Conservation (phyloP, 78 protist genomes). For the Paratrimastix pyriformis region DNA sequence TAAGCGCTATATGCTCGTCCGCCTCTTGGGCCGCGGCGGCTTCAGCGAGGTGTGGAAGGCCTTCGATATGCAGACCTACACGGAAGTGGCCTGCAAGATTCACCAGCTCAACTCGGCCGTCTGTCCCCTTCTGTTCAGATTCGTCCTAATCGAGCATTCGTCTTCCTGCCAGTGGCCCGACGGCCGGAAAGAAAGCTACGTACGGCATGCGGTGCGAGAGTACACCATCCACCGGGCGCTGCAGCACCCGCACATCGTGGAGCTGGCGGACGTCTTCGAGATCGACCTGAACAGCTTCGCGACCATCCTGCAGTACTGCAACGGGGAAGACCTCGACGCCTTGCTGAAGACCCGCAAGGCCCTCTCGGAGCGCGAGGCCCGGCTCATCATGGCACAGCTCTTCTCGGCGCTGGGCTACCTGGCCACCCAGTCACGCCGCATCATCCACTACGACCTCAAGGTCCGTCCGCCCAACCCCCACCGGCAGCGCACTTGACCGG, state of each 20-base stretch:
- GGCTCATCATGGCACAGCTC: constrained; percentile 42
- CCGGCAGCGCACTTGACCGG: too few relatives aligned
- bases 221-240: constrained; percentile 49
- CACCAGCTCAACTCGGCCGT: constrained; percentile 68
- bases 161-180: constrained; percentile 58
- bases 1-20: constrained; percentile 52
- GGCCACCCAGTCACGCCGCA: constrained; percentile 17
- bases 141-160: too few relatives aligned
- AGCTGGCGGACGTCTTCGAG: constrained; percentile 43
- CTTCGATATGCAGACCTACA: constrained; percentile 40
- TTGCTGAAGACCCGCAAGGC: constrained; percentile 27
- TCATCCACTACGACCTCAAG: constrained; percentile 89
- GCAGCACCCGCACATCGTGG: constrained; percentile 56
- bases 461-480: too few relatives aligned
- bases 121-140: too few relatives aligned
- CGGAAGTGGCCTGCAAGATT: constrained; percentile 75
- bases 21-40: constrained; percentile 75
- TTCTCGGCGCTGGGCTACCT: constrained; percentile 67
- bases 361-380: constrained; percentile 61
- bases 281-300: constrained; percentile 16
- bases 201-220: constrained; percentile 71
- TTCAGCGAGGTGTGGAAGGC: constrained; percentile 77
- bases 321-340: constrained; percentile 51
- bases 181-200: constrained; percentile 32
- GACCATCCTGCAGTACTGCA: constrained; percentile 66